Percentiles rank a stretch among this genome's conserved stretches.
phyloP scores from a whole-genome alignment of 495 filamentous ascomycete species.

The Hypoxylon fuscum region DNA sequence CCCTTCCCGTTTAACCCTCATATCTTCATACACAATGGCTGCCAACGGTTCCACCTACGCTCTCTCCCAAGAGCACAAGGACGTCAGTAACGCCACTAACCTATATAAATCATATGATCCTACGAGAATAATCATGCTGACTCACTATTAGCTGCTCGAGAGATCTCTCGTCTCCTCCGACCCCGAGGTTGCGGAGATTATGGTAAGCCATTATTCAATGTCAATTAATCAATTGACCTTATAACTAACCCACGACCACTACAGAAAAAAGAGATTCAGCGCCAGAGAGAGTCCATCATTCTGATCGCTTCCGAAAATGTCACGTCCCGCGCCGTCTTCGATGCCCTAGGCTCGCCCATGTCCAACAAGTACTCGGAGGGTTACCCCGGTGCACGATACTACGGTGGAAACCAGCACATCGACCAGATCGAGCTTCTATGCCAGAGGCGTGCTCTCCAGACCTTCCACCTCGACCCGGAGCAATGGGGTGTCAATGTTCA shows the following conservation, averaged over 20 bases:
- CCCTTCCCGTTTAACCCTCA: neutral
- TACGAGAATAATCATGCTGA: constrained; percentile 49
- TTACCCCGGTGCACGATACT: constrained; percentile 98
- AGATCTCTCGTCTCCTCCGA: constrained; percentile 83
- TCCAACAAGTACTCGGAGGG: constrained; percentile 99
- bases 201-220: constrained; percentile 67
- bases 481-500: constrained; percentile 99
- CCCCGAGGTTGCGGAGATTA: constrained; percentile 91
- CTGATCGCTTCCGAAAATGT: constrained; percentile 96
- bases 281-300: constrained; percentile 97
- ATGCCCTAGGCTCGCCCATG: constrained; percentile 89
- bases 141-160: constrained; percentile 84
- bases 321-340: constrained; percentile 87
- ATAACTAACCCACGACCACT: constrained; percentile 18
- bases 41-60: constrained; percentile 69
- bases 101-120: neutral
- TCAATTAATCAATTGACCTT: constrained; percentile 6
- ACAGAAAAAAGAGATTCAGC: constrained; percentile 92
- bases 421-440: constrained; percentile 95
- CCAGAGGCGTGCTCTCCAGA: constrained; percentile 92
- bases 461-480: constrained; percentile 83
- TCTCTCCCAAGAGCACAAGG: constrained; percentile 86
- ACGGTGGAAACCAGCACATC: constrained; percentile 99
- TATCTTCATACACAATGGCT: constrained; percentile 45
- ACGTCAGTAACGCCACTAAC: constrained; percentile 64